Evolutionary conservation across 306 rosid species (phyloP).

Genomic region (Cicer cuneatum): DNA sequence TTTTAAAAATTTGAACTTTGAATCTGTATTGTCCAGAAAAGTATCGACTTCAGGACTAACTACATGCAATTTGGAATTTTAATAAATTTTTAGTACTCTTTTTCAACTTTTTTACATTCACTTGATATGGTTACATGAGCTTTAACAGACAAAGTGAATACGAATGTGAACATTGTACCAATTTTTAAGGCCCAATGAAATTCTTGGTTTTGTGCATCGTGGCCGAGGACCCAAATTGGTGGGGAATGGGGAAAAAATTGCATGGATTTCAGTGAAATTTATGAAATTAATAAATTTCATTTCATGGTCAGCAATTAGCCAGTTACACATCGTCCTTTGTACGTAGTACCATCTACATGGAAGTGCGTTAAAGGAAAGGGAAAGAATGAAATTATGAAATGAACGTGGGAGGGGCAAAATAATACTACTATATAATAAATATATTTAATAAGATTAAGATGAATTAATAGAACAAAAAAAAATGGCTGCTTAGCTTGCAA

Average conservation of each 20-base stretch:
- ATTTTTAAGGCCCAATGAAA: conserved; percentile 39
- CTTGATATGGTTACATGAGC: conserved; percentile 24
- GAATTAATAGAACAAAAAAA: conserved; percentile 22
- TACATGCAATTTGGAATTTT: neutral
- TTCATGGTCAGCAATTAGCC: neutral
- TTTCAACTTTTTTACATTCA: neutral
- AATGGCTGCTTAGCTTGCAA: conserved; percentile 53
- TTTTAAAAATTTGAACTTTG: too few relatives aligned
- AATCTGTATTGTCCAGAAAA: too few relatives aligned
- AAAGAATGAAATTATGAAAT: conserved; percentile 48
- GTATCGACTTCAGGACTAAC: too few relatives aligned
- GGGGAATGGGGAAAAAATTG: conserved; percentile 47
- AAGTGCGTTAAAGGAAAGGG: conserved; percentile 53
- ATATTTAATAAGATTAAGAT: neutral
- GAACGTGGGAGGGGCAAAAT: conserved; percentile 40
- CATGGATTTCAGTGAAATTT: conserved; percentile 68
- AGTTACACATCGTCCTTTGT: conserved; percentile 52
- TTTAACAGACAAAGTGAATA: conserved; percentile 23
- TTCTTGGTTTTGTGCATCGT: conserved; percentile 14
- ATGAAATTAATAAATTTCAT: conserved; percentile 20
- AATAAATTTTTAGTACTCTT: neutral
- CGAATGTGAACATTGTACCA: conserved; percentile 24
- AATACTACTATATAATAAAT: neutral
- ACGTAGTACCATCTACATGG: conserved; percentile 58
- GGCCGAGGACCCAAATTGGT: conserved; percentile 44